phyloP scores from a whole-genome alignment of 2,329 filamentous ascomycete species.

The Calonectria ilicicola region DNA sequence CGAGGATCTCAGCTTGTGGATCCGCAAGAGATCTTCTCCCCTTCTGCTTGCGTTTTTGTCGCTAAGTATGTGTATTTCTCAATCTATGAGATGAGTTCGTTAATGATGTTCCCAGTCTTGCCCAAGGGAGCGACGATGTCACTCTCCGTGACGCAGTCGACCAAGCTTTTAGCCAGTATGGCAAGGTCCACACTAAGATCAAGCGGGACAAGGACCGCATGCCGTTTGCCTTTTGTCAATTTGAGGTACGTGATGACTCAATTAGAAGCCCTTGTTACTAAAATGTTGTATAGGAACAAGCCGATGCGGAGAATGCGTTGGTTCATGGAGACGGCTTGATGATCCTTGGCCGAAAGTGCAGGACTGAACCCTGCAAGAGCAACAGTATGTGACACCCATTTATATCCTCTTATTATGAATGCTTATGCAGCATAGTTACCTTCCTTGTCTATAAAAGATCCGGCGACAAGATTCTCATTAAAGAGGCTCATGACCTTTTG shows the following conservation, averaged over 20 bases:
- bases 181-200: slow-evolving; percentile 72
- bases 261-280: slow-evolving; percentile 27
- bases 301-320: slow-evolving; percentile 63
- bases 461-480: slow-evolving; percentile 50
- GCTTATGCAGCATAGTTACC: slow-evolving; percentile 54
- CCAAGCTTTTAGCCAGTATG: slow-evolving; percentile 64
- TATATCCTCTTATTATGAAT: neutral
- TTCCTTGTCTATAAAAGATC: slow-evolving; percentile 59
- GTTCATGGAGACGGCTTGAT: slow-evolving; percentile 57
- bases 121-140: slow-evolving; percentile 61
- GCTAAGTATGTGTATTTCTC: slow-evolving; percentile 67
- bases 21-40: slow-evolving; percentile 64
- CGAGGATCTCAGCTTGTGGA: slow-evolving; percentile 46
- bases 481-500: slow-evolving; percentile 60
- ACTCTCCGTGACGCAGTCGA: slow-evolving; percentile 66
- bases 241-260: slow-evolving; percentile 59
- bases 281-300: slow-evolving; percentile 54
- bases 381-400: slow-evolving; percentile 59
- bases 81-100: neutral
- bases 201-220: slow-evolving; percentile 68
- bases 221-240: slow-evolving; percentile 75
- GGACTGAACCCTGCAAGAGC: slow-evolving; percentile 70
- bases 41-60: slow-evolving; percentile 72
- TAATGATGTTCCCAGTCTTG: slow-evolving; percentile 55
- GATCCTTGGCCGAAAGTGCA: slow-evolving; percentile 68